Base-by-base conservation (phyloP, 306 rosid genomes). In the Delonix regia region DNA sequence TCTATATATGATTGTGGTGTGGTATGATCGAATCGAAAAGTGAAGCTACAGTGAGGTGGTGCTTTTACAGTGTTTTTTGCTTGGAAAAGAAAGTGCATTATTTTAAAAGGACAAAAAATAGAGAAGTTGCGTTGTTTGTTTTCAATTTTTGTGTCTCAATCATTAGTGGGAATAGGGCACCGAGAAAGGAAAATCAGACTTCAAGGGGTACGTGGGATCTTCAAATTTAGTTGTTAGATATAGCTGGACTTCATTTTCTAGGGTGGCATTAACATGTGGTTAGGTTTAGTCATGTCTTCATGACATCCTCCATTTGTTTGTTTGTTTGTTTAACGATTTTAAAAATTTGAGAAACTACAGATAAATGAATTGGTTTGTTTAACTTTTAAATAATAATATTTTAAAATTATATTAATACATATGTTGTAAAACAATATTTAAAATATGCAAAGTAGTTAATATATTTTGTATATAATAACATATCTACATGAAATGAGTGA, bases 1-100 rank as follows among this genome's bases (percentile, higher is more conserved):
- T 38, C 41, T 7, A 38, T 38, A 38, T 38, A 38, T 38, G n/a
- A n/a, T n/a, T n/a, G n/a, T n/a, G n/a, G n/a, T n/a, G n/a, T n/a
- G n/a, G n/a, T n/a, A n/a, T n/a, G n/a, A n/a, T n/a, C 5, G 41
- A 38, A 38, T 30, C 4, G 33, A 30, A 30, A 1, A 30, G 33
- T 30, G 33, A 30, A 30, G 33, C 4, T 30, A 1, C 2, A 30
- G 33, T 30, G 1, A 4, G 4, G 33, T 30, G 33, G 41, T 38
- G 41, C 41, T 38, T 38, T 38, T 38, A 2, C 41, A n/a, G n/a
- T 38, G 33, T 56, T 78, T 70, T 47, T 16, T 78, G 41, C 73
- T 57, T 48, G 15, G 16, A 74, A 75, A 49, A 74, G 77, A 55
- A 79, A 51, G 16, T 51, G 59, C 68, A 38, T 38, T 38, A 30